Evolutionary conservation across 805 yeast species (phyloP), one percentile per base, ranked within the genome.

Genomic region (Ogataea trehaloabstinens): DNA sequence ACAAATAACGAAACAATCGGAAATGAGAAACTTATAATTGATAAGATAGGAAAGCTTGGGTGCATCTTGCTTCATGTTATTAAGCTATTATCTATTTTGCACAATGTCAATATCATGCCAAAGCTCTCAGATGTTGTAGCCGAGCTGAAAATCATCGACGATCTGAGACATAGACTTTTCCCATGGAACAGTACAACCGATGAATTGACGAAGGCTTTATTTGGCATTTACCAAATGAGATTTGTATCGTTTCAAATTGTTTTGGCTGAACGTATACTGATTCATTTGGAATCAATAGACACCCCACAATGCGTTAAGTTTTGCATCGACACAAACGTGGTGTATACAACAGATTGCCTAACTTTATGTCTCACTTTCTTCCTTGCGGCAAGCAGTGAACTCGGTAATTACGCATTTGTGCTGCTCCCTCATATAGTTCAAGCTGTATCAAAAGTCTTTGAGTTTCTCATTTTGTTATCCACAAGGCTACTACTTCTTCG

Each of bases 51-150:
- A 12, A 49, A 49, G 12, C 47, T 52, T 34, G 32, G 40, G 8
- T 37, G 24, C 7, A 31, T 60, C 2, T 51, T 46, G 19, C 45
- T 43, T 8, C 34, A 42, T 7, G 18, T 58, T n/a, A 40, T 38
- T 19, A 34, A 43, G 5, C 15, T 66, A 12, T 37, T 64, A 31
- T 35, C 39, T 11, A 35, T 40, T 15, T 28, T 61, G 18, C 58
- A 56, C 31, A 37, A 39, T 13, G 24, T 57, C 6, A 38, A 42
- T 15, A 34, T 31, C 2, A 37, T 34, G 11, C 59, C 66, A 1
- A 40, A 49, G 3, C 36, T 59, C 12, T 13, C 34, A 4, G 58
- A 55, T n/a, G 41, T 64, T 16, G 46, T 53, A 28, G 15, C 35
- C 1, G 48, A 42, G 13, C 27, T 55, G 8, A 17, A 30, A 7